phyloP scores from a whole-genome alignment of 2,329 filamentous ascomycete species.

The Hirsutella minnesotensis region DNA sequence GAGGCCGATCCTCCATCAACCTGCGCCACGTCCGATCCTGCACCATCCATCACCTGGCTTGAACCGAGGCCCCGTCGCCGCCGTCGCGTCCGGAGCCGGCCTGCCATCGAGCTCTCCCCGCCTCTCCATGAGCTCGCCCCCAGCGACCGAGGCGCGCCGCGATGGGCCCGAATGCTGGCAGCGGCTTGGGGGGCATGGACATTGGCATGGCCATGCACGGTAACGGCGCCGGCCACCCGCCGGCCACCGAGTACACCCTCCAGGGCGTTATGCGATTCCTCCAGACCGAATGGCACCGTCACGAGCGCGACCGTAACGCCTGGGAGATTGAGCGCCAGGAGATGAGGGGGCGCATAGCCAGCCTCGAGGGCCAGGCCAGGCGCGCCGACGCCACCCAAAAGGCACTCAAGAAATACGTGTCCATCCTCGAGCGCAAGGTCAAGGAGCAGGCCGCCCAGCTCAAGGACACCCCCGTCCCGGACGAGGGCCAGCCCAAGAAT shows the following conservation, averaged over 20 bases:
- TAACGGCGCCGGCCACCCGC: constrained; percentile 37
- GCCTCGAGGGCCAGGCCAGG: constrained; percentile 78
- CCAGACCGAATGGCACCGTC: constrained; percentile 97
- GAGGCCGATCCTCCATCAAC: too few relatives aligned
- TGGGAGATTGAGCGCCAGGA: constrained; percentile 99
- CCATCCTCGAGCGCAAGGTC: constrained; percentile 78
- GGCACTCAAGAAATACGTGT: constrained; percentile 79
- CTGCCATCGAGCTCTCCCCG: constrained; percentile 10
- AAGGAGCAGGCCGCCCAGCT: constrained; percentile 69
- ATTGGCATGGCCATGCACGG: constrained; percentile 31
- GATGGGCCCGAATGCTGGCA: constrained; percentile 31
- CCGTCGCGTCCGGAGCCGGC: constrained; percentile 7
- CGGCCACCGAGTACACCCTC: constrained; percentile 50
- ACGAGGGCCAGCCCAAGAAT: constrained; percentile 35
- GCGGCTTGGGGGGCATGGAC: constrained; percentile 34
- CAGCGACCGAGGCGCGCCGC: constrained; percentile 22
- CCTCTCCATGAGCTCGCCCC: constrained; percentile 25
- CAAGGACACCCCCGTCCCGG: constrained; percentile 30
- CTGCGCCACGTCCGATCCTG: not conserved
- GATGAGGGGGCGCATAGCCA: constrained; percentile 96
- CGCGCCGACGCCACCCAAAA: constrained; percentile 82
- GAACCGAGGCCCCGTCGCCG: constrained; percentile 1
- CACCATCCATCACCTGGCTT: not conserved
- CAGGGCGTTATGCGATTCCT: constrained; percentile 95
- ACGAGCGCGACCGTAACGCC: constrained; percentile 92